Percentiles rank a stretch among this genome's conserved stretches.
Evolutionary conservation across 2,329 filamentous ascomycete species (phyloP).

Genomic region (Zarea fungicola): DNA sequence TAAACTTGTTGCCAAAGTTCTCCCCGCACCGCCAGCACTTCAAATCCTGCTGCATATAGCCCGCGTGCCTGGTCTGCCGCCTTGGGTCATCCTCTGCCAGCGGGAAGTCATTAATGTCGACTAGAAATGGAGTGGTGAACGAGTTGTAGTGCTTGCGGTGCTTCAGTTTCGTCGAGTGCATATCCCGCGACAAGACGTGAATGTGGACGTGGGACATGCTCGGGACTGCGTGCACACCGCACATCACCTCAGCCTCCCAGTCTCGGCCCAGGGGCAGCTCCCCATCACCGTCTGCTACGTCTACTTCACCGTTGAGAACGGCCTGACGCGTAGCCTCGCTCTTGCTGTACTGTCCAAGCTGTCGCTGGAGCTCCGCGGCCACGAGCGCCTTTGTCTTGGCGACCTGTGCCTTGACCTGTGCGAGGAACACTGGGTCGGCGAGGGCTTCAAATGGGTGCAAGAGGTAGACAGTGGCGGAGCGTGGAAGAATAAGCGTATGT

Average conservation of each 20-base stretch:
- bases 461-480: conserved; percentile 53
- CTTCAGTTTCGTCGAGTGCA: conserved; percentile 65
- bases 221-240: conserved; percentile 80
- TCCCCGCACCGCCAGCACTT: conserved; percentile 78
- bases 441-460: conserved; percentile 76
- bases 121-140: conserved; percentile 80
- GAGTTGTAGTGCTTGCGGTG: conserved; percentile 89
- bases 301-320: conserved; percentile 56
- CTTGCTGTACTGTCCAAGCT: conserved; percentile 57
- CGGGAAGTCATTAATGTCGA: conserved; percentile 75
- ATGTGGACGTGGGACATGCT: conserved; percentile 92
- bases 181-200: conserved; percentile 79
- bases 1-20: conserved; percentile 70
- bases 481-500: conserved; percentile 83
- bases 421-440: conserved; percentile 63
- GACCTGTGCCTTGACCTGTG: conserved; percentile 55
- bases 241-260: conserved; percentile 68
- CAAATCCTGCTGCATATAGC: conserved; percentile 62
- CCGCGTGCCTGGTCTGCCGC: conserved; percentile 48
- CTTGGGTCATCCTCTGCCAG: conserved; percentile 60
- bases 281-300: conserved; percentile 30
- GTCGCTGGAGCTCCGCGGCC: conserved; percentile 67
- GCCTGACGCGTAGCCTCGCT: conserved; percentile 60
- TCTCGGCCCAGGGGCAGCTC: conserved; percentile 67
- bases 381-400: conserved; percentile 58